These are phyloP conservation scores for Mariannaea elegans DNA, from an alignment of 2,329 filamentous ascomycete genomes.

Conservation along the genomic window DNA sequence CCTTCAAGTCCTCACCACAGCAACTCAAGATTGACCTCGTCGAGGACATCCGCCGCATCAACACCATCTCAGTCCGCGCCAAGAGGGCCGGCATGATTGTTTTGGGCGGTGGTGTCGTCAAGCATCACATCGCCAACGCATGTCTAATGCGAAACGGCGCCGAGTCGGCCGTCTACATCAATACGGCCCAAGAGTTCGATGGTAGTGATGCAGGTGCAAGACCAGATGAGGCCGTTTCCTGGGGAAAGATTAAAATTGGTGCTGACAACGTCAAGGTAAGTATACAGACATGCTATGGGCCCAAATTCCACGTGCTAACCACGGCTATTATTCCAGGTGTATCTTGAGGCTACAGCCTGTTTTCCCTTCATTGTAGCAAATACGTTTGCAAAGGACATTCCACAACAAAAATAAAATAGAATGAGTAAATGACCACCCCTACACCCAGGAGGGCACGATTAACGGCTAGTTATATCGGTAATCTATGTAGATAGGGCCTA, in stretches of 20 bases:
- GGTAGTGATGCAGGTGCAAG: conserved; percentile 94
- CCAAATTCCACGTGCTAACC: conserved; percentile 5
- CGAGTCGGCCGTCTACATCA: conserved; percentile 96
- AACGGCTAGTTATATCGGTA: no score
- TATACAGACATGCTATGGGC: not conserved
- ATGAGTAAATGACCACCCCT: not conserved
- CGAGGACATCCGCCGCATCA: conserved; percentile 91
- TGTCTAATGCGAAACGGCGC: conserved; percentile 98
- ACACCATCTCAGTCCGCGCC: conserved; percentile 88
- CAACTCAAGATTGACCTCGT: conserved; percentile 91
- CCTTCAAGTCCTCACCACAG: conserved; percentile 84
- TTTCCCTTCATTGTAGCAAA: conserved; percentile 74
- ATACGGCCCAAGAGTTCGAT: conserved; percentile 97
- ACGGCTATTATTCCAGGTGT: conserved; percentile 56
- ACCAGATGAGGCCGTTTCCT: conserved; percentile 96
- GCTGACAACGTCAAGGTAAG: conserved; percentile 89
- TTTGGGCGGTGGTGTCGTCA: conserved; percentile 91
- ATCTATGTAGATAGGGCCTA: no score
- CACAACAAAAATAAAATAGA: conserved; percentile 23
- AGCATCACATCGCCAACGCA: conserved; percentile 98
- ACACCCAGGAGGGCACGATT: no score
- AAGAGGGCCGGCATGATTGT: conserved; percentile 95
- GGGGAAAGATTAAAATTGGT: conserved; percentile 95
- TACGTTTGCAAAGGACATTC: conserved; percentile 67
- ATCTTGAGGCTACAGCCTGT: conserved; percentile 70